phyloP scores from a whole-genome alignment of 768 basidiomycete species.

The Boletus rubropictus region DNA sequence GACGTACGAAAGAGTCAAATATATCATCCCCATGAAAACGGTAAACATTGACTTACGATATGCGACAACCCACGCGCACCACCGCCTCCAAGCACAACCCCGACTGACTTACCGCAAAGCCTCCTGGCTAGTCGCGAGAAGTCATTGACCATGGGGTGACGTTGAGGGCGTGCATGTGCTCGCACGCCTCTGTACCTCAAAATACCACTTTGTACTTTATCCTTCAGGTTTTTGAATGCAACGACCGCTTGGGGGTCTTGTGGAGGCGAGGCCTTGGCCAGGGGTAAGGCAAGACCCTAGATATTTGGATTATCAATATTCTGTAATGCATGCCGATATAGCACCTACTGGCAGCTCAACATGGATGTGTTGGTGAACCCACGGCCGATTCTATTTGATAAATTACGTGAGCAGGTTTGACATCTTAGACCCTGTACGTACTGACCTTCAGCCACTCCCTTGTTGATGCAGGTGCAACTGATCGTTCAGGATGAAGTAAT shows the following conservation, averaged over 20 bases:
- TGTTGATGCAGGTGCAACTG: slow-evolving; percentile 85
- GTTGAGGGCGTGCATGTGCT: slow-evolving; percentile 60
- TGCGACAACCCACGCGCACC: slow-evolving; percentile 88
- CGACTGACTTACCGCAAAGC: slow-evolving; percentile 89
- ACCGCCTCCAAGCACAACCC: slow-evolving; percentile 94
- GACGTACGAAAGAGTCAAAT: slow-evolving; percentile 8
- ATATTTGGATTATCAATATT: slow-evolving; percentile 6
- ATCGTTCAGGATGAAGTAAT: slow-evolving; percentile 86
- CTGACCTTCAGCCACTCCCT: slow-evolving; percentile 90
- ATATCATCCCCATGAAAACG: slow-evolving; percentile 8
- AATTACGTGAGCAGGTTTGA: slow-evolving; percentile 4
- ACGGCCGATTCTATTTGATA: slow-evolving; percentile 71
- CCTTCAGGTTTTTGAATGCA: slow-evolving; percentile 88
- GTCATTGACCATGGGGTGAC: slow-evolving; percentile 81
- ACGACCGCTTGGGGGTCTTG: slow-evolving; percentile 86
- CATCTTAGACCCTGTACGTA: slow-evolving; percentile 2
- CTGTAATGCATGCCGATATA: neutral
- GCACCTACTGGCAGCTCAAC: slow-evolving; percentile 75
- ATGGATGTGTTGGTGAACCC: slow-evolving; percentile 95
- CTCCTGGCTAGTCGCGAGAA: slow-evolving; percentile 88
- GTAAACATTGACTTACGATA: slow-evolving; percentile 39
- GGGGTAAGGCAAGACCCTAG: slow-evolving; percentile 66
- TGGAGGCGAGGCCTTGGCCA: slow-evolving; percentile 51
- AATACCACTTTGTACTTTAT: slow-evolving; percentile 84
- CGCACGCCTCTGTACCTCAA: slow-evolving; percentile 75